phyloP scores from a whole-genome alignment of 805 yeast genomes.

The Suhomyces vadensis region DNA sequence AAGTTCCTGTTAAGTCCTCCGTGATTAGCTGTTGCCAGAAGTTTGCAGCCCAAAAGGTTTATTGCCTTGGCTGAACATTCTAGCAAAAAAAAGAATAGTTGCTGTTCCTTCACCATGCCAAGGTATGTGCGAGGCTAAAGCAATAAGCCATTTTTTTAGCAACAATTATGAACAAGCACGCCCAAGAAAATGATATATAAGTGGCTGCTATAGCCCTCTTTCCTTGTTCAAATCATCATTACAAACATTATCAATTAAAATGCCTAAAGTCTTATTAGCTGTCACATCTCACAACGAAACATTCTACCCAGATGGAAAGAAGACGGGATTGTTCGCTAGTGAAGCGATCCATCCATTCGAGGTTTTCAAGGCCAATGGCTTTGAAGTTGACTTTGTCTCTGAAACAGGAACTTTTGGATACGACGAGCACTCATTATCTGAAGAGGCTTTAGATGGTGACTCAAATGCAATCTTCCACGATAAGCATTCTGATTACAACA shows the following conservation, averaged over 20 bases:
- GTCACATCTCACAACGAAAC: slow-evolving; percentile 25
- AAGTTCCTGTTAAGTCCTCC: no score
- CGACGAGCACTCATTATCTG: slow-evolving; percentile 53
- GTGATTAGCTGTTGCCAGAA: no score
- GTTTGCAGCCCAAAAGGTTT: no score
- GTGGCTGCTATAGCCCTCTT: no score
- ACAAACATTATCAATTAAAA: background rate
- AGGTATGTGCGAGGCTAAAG: no score
- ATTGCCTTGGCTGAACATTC: no score
- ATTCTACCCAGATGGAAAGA: slow-evolving; percentile 58
- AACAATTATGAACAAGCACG: no score
- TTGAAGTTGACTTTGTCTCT: slow-evolving; percentile 55
- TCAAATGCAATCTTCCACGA: slow-evolving; percentile 45
- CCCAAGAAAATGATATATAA: no score
- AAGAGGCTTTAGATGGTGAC: slow-evolving; percentile 40
- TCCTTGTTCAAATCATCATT: background rate
- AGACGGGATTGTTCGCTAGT: slow-evolving; percentile 59
- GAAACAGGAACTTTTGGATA: slow-evolving; percentile 59
- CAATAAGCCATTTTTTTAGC: no score
- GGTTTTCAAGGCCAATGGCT: slow-evolving; percentile 48
- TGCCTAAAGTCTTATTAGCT: slow-evolving; percentile 12
- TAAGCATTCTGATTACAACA: slow-evolving; percentile 37
- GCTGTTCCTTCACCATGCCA: no score
- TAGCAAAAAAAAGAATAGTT: no score
- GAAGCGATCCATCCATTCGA: slow-evolving; percentile 64